A percentile compares a stretch with the other conserved stretches of the same genome.
phyloP scores from a whole-genome alignment of 495 filamentous ascomycete species.

The Margaritispora aquatica region DNA sequence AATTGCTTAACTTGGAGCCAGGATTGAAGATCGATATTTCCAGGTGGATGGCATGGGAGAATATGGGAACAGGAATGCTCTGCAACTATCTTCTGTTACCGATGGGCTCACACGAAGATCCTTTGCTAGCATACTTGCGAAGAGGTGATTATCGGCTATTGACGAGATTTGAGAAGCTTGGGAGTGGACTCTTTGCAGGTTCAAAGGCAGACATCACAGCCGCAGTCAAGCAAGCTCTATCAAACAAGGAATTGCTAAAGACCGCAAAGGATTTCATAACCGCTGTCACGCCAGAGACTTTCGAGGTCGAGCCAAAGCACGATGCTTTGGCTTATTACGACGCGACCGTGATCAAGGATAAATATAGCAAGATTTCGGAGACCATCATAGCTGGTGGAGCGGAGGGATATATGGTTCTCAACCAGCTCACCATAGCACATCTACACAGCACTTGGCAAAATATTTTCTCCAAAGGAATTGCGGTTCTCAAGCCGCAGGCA shows the following conservation, averaged over 20 bases:
- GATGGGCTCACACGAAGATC: conserved; percentile 75
- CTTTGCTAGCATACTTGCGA: conserved; percentile 63
- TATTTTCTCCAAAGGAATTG: conserved; percentile 64
- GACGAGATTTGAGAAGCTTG: conserved; percentile 68
- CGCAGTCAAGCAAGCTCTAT: conserved; percentile 59
- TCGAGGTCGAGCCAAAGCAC: conserved; percentile 57
- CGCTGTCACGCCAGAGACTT: conserved; percentile 48
- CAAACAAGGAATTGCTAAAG: conserved; percentile 40
- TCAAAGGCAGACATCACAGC: conserved; percentile 57
- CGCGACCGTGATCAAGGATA: conserved; percentile 45
- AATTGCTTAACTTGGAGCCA: conserved; percentile 45
- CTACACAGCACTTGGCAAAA: conserved; percentile 82
- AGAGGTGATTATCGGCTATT: conserved; percentile 65
- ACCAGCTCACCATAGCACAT: conserved; percentile 75
- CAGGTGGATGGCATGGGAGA: conserved; percentile 89
- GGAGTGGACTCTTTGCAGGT: conserved; percentile 68
- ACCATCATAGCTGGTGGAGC: conserved; percentile 48
- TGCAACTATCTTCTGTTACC: conserved; percentile 75
- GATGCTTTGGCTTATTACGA: conserved; percentile 76
- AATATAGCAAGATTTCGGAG: conserved; percentile 61
- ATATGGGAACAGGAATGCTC: conserved; percentile 83
- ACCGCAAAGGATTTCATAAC: conserved; percentile 51
- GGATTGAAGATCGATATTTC: conserved; percentile 66
- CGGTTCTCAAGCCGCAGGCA: conserved; percentile 70
- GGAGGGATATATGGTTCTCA: conserved; percentile 55